These are phyloP conservation scores for Cunninghamia lanceolata DNA, from an alignment of 75 land plant species.

Conservation along the genomic window DNA sequence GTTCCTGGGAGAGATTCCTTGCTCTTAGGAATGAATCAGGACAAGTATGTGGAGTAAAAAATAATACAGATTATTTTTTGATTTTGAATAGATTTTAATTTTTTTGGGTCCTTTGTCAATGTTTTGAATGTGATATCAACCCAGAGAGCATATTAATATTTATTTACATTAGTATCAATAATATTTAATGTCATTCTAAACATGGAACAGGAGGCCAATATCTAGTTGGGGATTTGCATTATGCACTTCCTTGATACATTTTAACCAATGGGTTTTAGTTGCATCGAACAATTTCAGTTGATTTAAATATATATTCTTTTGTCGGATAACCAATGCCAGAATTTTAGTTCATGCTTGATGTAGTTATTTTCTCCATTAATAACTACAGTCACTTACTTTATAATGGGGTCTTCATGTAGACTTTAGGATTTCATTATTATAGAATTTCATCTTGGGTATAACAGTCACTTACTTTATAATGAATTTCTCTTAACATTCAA, in stretches of 20 bases:
- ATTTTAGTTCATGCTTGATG: not conserved
- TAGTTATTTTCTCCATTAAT: not conserved
- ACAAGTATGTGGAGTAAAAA: slow-evolving; percentile 33
- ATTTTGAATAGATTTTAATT: too few relatives aligned
- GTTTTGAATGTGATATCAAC: not conserved
- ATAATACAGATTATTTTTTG: not conserved
- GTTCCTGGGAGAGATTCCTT: slow-evolving; percentile 74
- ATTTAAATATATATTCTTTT: not conserved
- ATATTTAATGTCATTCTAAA: not conserved
- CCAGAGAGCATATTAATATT: not conserved
- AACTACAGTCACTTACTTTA: too few relatives aligned
- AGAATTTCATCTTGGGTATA: too few relatives aligned
- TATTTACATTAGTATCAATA: not conserved
- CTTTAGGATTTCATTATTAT: too few relatives aligned
- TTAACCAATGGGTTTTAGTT: not conserved
- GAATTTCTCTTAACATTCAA: not conserved
- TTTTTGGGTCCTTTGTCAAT: not conserved
- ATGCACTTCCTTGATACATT: not conserved
- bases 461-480: too few relatives aligned
- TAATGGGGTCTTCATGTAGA: too few relatives aligned
- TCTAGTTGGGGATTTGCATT: not conserved
- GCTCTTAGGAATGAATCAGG: slow-evolving; percentile 68
- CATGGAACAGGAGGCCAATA: not conserved
- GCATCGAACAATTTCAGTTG: not conserved
- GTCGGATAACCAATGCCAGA: not conserved